Evolutionary conservation across 2,329 filamentous ascomycete species (phyloP), one percentile per base, ranked within the genome.

Genomic region (Talaromyces sp.): DNA sequence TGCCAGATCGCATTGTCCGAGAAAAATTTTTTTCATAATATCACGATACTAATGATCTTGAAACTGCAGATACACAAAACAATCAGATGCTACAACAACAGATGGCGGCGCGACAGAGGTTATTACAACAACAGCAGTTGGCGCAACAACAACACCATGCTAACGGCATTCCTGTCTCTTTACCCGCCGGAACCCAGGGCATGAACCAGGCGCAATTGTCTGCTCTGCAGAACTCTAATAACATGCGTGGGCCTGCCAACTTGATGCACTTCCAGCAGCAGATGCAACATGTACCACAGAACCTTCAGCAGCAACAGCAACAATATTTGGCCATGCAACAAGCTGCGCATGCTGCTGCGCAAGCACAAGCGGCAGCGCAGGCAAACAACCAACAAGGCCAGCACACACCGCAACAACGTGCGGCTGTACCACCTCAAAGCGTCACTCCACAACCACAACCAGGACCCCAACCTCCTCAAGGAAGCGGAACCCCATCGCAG

Each of bases 21-120:
- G n/a, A 47, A 4, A 25, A 47, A 15, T 47, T 47, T 30, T 30
- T 30, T 30, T 30, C 4, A 11, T 13, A 15, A 19, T 11, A 30
- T 42, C 11, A 19, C 17, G 39, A 44, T 13, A 42, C 36, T 58
- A 44, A 58, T 42, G 28, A 6, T 25, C 22, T 6, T 60, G 5
- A 25, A 30, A 11, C n/a, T 32, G 17, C 22, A 60, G 54, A 67
- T 77, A 75, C 76, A 62, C 75, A 73, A 58, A 79, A 78, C 59
- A 76, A 76, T 27, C 77, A 82, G 66, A 73, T 82, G 63, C 67
- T 79, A 55, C 80, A 82, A 58, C 79, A 80, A 39, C 55, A 57
- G 27, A 39, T 28, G n/a, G 27, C 27, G 28, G 27, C 27, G 28
- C 68, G 67, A 47, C 65, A 58, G n/a, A 66, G 70, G 62, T 68